Evolutionary conservation across 2,329 filamentous ascomycete species (phyloP).

Genomic region (Colletotrichum brevisporum): DNA sequence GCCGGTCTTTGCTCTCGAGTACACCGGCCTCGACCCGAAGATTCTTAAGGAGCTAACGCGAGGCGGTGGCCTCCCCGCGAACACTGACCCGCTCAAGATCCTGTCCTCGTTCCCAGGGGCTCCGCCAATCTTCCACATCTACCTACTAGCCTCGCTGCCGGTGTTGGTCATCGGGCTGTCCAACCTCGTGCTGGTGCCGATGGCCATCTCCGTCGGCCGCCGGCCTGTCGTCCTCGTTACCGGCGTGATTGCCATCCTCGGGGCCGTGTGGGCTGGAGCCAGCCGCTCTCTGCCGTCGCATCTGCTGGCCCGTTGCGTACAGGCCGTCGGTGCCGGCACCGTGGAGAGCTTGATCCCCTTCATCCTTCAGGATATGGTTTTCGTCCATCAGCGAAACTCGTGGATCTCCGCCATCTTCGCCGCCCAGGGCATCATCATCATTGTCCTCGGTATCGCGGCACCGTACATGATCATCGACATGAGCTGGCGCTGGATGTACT

Average conservation of each 20-base stretch:
- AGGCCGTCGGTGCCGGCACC: slow-evolving; percentile 52
- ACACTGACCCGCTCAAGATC: slow-evolving; percentile 41
- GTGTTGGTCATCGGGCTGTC: slow-evolving; percentile 52
- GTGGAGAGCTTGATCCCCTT: slow-evolving; percentile 54
- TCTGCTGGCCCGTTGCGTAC: slow-evolving; percentile 49
- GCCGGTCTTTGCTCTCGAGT: slow-evolving; percentile 53
- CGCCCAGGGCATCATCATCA: slow-evolving; percentile 48
- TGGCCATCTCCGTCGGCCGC: slow-evolving; percentile 53
- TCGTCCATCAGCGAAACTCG: slow-evolving; percentile 54
- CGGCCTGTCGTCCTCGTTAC: slow-evolving; percentile 52
- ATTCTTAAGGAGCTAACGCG: slow-evolving; percentile 43
- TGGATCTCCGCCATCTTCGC: slow-evolving; percentile 50
- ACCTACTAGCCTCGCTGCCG: slow-evolving; percentile 52
- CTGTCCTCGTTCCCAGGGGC: slow-evolving; percentile 43
- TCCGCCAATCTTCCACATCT: slow-evolving; percentile 47
- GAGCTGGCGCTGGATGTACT: slow-evolving; percentile 54
- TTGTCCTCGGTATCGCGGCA: slow-evolving; percentile 46
- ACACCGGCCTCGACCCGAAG: slow-evolving; percentile 48
- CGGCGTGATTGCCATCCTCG: slow-evolving; percentile 48
- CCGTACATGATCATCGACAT: slow-evolving; percentile 49
- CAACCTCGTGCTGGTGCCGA: slow-evolving; percentile 51
- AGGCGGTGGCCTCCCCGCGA: slow-evolving; percentile 41
- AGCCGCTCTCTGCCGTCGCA: slow-evolving; percentile 49
- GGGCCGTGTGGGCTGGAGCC: slow-evolving; percentile 52
- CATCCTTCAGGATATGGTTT: slow-evolving; percentile 55